A percentile compares a stretch with the other conserved stretches of the same genome.
Evolutionary conservation across 768 basidiomycete genomes (phyloP).

Genomic region (Lentinus tigrinus): DNA sequence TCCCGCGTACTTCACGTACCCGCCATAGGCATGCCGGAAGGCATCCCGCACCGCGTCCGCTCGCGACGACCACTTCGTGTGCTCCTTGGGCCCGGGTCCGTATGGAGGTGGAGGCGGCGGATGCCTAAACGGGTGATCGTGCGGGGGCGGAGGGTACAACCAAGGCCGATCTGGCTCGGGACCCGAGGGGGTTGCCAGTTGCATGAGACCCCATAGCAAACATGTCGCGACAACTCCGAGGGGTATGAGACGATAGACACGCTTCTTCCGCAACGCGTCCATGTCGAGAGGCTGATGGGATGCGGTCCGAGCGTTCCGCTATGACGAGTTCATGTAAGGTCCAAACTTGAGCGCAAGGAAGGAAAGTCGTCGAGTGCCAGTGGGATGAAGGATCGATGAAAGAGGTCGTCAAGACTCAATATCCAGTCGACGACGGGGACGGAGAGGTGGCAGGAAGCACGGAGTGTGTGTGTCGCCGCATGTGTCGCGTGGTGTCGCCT

Average conservation of each 20-base stretch:
- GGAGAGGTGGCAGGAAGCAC: too few relatives aligned
- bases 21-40: constrained; percentile 65
- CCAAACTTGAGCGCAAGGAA: too few relatives aligned
- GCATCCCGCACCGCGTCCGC: constrained; percentile 60
- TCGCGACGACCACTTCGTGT: constrained; percentile 47
- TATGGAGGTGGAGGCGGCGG: neutral
- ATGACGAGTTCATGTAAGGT: too few relatives aligned
- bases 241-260: constrained; percentile 5
- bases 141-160: constrained; percentile 11
- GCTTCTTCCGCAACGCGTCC: neutral
- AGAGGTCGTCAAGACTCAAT: too few relatives aligned
- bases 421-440: too few relatives aligned
- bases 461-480: too few relatives aligned
- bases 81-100: constrained; percentile 1
- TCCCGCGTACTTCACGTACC: constrained; percentile 58
- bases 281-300: neutral
- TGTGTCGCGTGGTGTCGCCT: too few relatives aligned
- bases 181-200: constrained; percentile 2
- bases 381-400: too few relatives aligned
- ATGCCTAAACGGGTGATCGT: neutral
- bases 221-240: constrained; percentile 2
- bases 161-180: neutral
- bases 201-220: constrained; percentile 6
- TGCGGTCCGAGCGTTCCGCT: too few relatives aligned
- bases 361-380: too few relatives aligned